A percentile compares a stretch with the other conserved stretches of the same genome.
These are phyloP conservation scores for Platanthera zijinensis DNA, from an alignment of 106 monocot species.

Conservation along the genomic window DNA sequence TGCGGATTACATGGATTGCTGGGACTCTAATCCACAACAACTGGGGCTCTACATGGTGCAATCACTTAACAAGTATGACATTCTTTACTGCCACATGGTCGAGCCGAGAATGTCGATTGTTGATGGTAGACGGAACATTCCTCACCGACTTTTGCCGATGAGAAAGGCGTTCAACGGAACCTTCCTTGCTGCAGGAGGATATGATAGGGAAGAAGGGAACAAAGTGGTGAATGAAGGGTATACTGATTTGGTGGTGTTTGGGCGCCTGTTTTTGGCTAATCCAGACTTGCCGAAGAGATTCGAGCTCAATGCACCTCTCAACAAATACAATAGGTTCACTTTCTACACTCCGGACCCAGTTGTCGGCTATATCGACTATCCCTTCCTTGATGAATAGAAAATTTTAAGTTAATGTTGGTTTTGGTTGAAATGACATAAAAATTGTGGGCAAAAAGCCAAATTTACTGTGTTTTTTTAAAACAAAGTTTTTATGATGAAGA, in stretches of 20 bases:
- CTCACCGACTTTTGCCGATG: conserved; percentile 11
- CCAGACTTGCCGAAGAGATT: conserved; percentile 26
- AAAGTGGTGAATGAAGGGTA: conserved; percentile 15
- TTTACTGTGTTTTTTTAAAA: too few species aligned
- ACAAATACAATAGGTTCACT: conserved; percentile 20
- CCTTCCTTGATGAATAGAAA: conserved; percentile 18
- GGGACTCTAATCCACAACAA: conserved; percentile 21
- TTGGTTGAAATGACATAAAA: too few species aligned
- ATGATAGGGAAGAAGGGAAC: conserved; percentile 31
- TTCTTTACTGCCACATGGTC: conserved; percentile 22
- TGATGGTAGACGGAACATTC: conserved; percentile 9
- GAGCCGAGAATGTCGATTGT: conserved; percentile 31
- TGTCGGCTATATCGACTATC: conserved; percentile 30
- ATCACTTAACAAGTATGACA: conserved; percentile 15
- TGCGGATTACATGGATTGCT: conserved; percentile 7
- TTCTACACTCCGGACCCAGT: conserved; percentile 23
- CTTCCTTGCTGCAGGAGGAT: conserved; percentile 24
- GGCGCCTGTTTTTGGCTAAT: conserved; percentile 31
- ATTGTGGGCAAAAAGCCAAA: too few species aligned
- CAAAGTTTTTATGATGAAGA: too few species aligned
- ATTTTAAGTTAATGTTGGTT: background rate
- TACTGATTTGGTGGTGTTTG: conserved; percentile 25
- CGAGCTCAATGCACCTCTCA: conserved; percentile 18
- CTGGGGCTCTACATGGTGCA: conserved; percentile 22
- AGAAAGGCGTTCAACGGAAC: conserved; percentile 25